Conservation (phyloP, 2,329 filamentous ascomycete genomes). For the Rutstroemia sp. region DNA sequence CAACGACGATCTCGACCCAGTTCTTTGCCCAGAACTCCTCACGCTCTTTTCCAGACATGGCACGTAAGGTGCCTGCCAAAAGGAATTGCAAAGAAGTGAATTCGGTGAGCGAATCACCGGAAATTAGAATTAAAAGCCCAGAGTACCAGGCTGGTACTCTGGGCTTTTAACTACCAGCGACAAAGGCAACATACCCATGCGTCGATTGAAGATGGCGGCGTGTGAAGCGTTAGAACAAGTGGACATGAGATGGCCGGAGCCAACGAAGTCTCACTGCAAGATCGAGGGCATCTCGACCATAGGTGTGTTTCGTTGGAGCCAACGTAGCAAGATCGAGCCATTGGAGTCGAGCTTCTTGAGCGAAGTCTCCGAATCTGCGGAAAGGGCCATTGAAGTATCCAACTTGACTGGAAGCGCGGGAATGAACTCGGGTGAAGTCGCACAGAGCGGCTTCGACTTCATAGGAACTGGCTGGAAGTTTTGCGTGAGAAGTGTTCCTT, state of each 20-base stretch:
- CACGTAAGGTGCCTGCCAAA: not conserved
- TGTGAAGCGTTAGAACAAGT: not conserved
- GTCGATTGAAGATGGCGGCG: too few relatives aligned
- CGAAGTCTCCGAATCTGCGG: too few relatives aligned
- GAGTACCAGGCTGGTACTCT: too few relatives aligned
- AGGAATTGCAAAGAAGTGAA: not conserved
- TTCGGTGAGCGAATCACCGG: too few relatives aligned
- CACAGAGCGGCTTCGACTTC: slow-evolving; percentile 1
- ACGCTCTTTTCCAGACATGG: too few relatives aligned
- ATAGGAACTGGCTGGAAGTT: not conserved
- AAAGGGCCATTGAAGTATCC: too few relatives aligned
- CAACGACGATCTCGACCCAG: too few relatives aligned
- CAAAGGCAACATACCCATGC: too few relatives aligned
- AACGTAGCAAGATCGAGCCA: not conserved
- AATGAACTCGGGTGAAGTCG: slow-evolving; percentile 7
- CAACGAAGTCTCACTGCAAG: not conserved
- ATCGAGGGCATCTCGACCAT: not conserved
- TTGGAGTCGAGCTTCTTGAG: not conserved
- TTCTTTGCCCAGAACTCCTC: too few relatives aligned
- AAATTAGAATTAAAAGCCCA: too few relatives aligned
- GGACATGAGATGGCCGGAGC: not conserved
- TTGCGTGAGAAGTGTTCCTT: slow-evolving; percentile 4
- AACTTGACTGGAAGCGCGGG: not conserved
- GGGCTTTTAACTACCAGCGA: too few relatives aligned
- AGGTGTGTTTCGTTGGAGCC: not conserved